Base-by-base conservation (phyloP, 208 protist genomes). In the Crithidia fasciculata region DNA sequence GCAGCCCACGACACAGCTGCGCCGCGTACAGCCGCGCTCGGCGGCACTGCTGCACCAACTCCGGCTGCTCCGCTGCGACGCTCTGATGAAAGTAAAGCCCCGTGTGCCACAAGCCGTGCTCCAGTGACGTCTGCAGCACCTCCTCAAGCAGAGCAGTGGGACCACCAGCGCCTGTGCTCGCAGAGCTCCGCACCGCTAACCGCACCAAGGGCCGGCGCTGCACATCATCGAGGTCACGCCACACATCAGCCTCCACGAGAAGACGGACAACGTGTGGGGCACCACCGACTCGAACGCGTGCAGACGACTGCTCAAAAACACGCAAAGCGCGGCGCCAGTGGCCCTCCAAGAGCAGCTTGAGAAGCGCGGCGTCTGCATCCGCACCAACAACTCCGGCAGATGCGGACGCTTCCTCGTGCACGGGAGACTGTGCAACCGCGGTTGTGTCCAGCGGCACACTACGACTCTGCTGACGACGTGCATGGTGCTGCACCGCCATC, bases 61-160 rank as follows among this genome's bases (percentile, higher is more conserved):
- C 78, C 15, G 90, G 84, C 58, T 84, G 78, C 71, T 92, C 86
- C 37, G 75, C 63, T 3, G 66, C 68, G 9, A 93, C 54, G 18
- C 85, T 61, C 58, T 87, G 82, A 57, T 92, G 84, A 40, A 93
- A 87, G 52, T 81, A 75, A 12, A 95, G 75, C 4, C 88, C 90
- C 4, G 74, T 78, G 50, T 76, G 74, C 90, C 90, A 95, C 56
- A 83, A 61, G 9, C 90, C 90, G 2, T 71, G 77, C 19, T 58
- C 69, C 39, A 93, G 79, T 49, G 80, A 72, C 40, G 65, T 71
- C 43, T 70, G 72, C 36, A 95, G 71, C 49, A 90, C 56, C 43
- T 88, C 84, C 64, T 90, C 83, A 5, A 83, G 71, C 8, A 91
- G 69, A 44, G 36, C 50, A 5, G 76, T 12, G 19, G 62, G 68